A percentile compares a stretch with the other conserved stretches of the same genome.
These are phyloP conservation scores for Elaeis oleifera DNA, from an alignment of 202 grass and related monocot species.

Conservation along the genomic window DNA sequence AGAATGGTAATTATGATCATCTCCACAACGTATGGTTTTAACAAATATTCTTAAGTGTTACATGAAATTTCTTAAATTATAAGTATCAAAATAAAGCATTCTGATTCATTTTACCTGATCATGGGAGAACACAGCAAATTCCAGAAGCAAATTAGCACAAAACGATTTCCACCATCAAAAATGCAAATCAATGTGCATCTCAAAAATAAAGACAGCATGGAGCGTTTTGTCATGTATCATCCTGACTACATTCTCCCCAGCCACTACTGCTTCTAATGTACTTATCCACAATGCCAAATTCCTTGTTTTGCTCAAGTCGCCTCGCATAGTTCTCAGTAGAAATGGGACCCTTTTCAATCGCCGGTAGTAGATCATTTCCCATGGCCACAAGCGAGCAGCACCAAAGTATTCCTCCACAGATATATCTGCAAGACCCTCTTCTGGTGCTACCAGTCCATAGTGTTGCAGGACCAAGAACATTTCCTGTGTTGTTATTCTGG, in stretches of 20 bases:
- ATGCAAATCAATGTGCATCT: too few relatives aligned
- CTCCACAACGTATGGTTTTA: too few relatives aligned
- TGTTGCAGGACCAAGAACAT: conserved; percentile 32
- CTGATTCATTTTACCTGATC: conserved; percentile 1
- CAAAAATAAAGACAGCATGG: too few relatives aligned
- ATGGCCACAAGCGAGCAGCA: conserved; percentile 53
- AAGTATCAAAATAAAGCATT: conserved; percentile 3
- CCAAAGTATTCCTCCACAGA: conserved; percentile 41
- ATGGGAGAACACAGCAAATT: neutral
- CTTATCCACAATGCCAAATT: conserved; percentile 49
- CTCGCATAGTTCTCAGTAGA: conserved; percentile 56
- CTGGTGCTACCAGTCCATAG: conserved; percentile 25
- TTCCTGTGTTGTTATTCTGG: conserved; percentile 38
- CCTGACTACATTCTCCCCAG: conserved; percentile 35
- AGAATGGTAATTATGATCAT: too few relatives aligned
- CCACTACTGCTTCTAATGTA: conserved; percentile 67
- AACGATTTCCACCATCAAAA: too few relatives aligned
- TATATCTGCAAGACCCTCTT: conserved; percentile 24
- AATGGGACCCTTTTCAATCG: conserved; percentile 47
- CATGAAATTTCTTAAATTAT: neutral
- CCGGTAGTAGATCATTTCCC: conserved; percentile 44
- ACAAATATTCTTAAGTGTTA: neutral
- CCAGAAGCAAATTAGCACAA: too few relatives aligned
- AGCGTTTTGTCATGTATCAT: too few relatives aligned
- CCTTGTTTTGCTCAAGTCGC: conserved; percentile 53